Base-by-base conservation (phyloP, 768 basidiomycete genomes). In the Mrakia blollopis region DNA sequence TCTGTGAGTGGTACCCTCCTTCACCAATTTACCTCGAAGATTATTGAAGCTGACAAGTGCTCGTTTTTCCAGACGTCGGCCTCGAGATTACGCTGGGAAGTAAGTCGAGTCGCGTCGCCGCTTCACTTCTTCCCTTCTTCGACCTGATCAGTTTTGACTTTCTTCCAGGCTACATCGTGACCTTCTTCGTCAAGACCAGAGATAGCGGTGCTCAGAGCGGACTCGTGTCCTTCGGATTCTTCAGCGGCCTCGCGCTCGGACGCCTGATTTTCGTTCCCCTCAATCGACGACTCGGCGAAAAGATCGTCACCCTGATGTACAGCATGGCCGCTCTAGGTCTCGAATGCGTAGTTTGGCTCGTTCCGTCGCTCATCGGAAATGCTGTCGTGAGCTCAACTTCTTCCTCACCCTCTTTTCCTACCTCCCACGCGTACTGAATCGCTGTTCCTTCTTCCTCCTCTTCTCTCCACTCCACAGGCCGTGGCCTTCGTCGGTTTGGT, bases 271-370 rank as follows among this genome's bases (percentile, higher is more conserved):
- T 89, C 11, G 83, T 89, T n/a, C 87, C 86, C 81, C 82, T 89
- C 11, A 89, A 87, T 79, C 80, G 84, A 60, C 84, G 83, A 80
- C 67, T 86, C 1, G 85, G 85, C 10, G 81, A 84, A 60, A 77
- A 80, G 25, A 77, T 78, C 13, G 83, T 83, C 2, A 81, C 86
- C n/a, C 85, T 82, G 79, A 37, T 85, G 6, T 86, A 86, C 80
- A 81, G 74, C 57, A 76, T 82, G 25, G 62, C 82, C 5, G 80
- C 79, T 6, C 78, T 83, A 10, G 88, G 86, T 5, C 85, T 92
- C 28, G 88, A 91, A 80, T 80, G 91, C 44, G 80, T 89, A 10
- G 84, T 92, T 60, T 92, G 91, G 91, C 85, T 90, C 41, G 87
- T 89, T 0, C 89, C 89, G 35, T 86, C 88, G 8, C 84, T 92